phyloP scores from a whole-genome alignment of 129 eudicot genomes.

The Flaveria brownii region DNA sequence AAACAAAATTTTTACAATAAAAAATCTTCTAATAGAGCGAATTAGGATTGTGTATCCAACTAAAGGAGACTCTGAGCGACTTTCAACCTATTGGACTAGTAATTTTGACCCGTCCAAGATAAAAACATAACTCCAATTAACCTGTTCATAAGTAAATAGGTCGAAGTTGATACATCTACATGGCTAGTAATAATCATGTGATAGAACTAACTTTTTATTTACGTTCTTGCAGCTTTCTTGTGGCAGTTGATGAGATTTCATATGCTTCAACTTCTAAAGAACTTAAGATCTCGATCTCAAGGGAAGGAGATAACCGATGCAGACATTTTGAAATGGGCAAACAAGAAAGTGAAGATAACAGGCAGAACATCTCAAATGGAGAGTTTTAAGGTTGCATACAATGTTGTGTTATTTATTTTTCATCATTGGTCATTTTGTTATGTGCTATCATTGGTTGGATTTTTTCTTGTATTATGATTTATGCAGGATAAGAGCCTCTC shows the following conservation, averaged over 20 bases:
- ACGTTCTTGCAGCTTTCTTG: constrained; percentile 66
- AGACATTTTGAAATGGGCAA: constrained; percentile 89
- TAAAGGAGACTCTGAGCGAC: background rate
- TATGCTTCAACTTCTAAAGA: constrained; percentile 89
- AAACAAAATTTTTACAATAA: background rate
- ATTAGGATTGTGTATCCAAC: background rate
- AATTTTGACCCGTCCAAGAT: background rate
- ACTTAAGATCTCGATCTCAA: constrained; percentile 70
- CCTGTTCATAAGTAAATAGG: background rate
- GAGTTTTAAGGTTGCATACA: constrained; percentile 70
- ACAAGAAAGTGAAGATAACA: constrained; percentile 70
- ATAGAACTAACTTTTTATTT: background rate
- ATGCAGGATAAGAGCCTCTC: constrained; percentile 80
- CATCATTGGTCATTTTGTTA: background rate
- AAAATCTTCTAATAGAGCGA: background rate
- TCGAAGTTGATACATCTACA: background rate
- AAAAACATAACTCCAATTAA: background rate
- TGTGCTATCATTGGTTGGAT: background rate
- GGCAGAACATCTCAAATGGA: constrained; percentile 78
- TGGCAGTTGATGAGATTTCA: constrained; percentile 98
- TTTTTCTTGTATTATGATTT: background rate
- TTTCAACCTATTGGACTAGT: background rate
- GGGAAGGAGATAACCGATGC: constrained; percentile 85
- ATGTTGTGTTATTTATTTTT: background rate
- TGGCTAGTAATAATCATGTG: background rate